Percentiles rank a stretch among this genome's conserved stretches.
These are phyloP conservation scores for Talaromyces adpressus DNA, from an alignment of 495 filamentous ascomycete species.

Conservation along the genomic window DNA sequence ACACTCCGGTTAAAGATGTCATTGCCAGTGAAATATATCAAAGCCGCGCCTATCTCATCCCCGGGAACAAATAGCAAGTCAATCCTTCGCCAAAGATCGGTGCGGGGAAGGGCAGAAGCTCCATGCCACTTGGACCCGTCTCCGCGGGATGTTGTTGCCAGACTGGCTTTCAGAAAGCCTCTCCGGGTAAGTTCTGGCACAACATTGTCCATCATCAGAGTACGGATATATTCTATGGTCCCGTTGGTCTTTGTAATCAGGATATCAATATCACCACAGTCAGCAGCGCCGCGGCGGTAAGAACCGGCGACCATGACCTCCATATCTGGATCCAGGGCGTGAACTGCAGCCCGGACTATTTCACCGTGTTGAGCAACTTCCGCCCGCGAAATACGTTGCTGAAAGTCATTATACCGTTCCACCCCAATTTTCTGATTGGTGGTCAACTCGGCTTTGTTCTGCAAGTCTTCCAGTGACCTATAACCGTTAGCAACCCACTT, in stretches of 20 bases:
- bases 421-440: slow-evolving; percentile 72
- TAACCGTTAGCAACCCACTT: slow-evolving; percentile 76
- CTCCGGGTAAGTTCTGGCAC: slow-evolving; percentile 51
- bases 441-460: slow-evolving; percentile 56
- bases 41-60: slow-evolving; percentile 73
- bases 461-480: slow-evolving; percentile 67
- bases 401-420: slow-evolving; percentile 76
- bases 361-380: slow-evolving; percentile 69
- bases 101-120: slow-evolving; percentile 59
- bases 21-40: slow-evolving; percentile 95
- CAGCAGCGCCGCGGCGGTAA: slow-evolving; percentile 71
- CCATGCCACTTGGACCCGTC: slow-evolving; percentile 81
- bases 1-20: slow-evolving; percentile 95
- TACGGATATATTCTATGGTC: slow-evolving; percentile 49
- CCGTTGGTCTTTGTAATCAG: slow-evolving; percentile 71
- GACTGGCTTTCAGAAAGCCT: slow-evolving; percentile 52
- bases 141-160: slow-evolving; percentile 37
- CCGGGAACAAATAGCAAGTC: slow-evolving; percentile 84
- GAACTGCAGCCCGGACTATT: slow-evolving; percentile 57
- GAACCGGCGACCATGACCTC: slow-evolving; percentile 74
- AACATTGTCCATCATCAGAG: slow-evolving; percentile 55
- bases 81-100: slow-evolving; percentile 65
- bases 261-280: slow-evolving; percentile 78
- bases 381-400: slow-evolving; percentile 68
- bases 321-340: slow-evolving; percentile 53